Base-by-base conservation (phyloP, 2,329 filamentous ascomycete genomes). In the Colletotrichum sp. region DNA sequence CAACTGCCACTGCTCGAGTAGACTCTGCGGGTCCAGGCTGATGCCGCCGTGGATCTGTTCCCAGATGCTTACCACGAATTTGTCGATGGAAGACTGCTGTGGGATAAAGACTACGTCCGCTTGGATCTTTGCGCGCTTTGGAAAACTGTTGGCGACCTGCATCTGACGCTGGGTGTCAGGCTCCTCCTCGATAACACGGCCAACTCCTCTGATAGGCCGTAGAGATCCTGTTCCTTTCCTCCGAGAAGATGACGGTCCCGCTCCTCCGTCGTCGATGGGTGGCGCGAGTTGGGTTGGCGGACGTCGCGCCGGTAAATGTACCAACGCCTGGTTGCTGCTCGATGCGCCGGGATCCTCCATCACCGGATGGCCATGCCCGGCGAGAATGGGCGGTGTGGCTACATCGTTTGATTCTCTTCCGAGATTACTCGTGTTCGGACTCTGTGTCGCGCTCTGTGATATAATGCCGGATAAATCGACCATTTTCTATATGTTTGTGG, bases 21-120 rank as follows among this genome's bases (percentile, higher is more conserved):
- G 78, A 32, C 78, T 80, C 63, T 79, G 80, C 4, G 82, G 81
- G 52, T 83, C 80, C 12, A 83, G 76, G 30, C 70, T 79, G 69
- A 81, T 74, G 44, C 81, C 81, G 44, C 80, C 80, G 72, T 83
- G 81, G 57, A 84, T 80, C 73, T 83, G 82, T 68, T 83, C 82
- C 82, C 82, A 84, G n/a, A 84, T 79, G 19, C 81, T 81, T 22
- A 79, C 73, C 57, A 83, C 80, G 55, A 83, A 80, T 75, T 83
- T 83, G 60, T 80, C 79, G 39, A 83, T 69, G 1, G 81, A 77
- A 3, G 76, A 77, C 30, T 74, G 76, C 28, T 77, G 76, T 12
- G 76, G 76, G 6, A 67, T 19, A 16, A 77, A 77, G 5, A 74
- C 68, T 5, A 68, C 44, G 57, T 77, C 76, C 22, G 63, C 57